Evolutionary conservation across 371 early-diverging fungal genomes (phyloP).

Genomic region (Polyrhizophydium stewartii): DNA sequence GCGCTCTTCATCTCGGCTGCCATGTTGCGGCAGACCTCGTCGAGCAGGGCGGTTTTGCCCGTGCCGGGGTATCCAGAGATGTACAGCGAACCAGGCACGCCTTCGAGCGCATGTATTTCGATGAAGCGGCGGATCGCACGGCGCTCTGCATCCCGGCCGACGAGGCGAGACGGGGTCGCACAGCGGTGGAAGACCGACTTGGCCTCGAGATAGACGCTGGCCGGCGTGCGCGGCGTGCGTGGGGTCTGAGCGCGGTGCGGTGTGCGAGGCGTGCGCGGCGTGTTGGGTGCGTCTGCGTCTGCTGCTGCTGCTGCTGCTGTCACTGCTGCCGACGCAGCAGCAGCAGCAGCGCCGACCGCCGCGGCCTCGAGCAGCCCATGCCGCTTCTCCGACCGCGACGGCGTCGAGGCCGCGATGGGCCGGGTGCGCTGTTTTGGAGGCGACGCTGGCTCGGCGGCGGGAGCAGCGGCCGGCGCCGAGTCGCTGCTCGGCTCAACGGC

Average conservation of each 20-base stretch:
- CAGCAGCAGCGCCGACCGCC: no score
- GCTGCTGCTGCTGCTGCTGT: no score
- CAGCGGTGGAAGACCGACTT: conserved; percentile 62
- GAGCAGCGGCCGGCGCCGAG: no score
- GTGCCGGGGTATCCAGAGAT: conserved; percentile 93
- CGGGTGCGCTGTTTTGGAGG: background rate
- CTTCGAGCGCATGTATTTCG: conserved; percentile 28
- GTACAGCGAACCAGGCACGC: conserved; percentile 64
- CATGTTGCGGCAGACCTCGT: conserved; percentile 37
- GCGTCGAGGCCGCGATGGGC: background rate
- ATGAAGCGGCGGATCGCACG: conserved; percentile 51
- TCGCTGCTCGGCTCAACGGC: no score
- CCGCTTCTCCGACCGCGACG: no score
- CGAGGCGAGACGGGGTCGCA: conserved; percentile 58
- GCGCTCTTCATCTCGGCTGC: background rate
- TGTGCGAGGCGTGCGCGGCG: no score
- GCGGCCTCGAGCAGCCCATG: no score
- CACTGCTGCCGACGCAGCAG: no score
- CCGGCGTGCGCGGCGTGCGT: conserved; percentile 9
- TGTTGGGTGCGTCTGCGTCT: no score
- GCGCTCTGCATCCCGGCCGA: conserved; percentile 73
- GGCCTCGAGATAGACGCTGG: conserved; percentile 37
- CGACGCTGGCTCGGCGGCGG: background rate
- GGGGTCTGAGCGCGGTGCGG: no score
- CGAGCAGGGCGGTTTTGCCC: conserved; percentile 88